Evolutionary conservation across 768 basidiomycete species (phyloP).

Genomic region (Pulveroboletus sp.): DNA sequence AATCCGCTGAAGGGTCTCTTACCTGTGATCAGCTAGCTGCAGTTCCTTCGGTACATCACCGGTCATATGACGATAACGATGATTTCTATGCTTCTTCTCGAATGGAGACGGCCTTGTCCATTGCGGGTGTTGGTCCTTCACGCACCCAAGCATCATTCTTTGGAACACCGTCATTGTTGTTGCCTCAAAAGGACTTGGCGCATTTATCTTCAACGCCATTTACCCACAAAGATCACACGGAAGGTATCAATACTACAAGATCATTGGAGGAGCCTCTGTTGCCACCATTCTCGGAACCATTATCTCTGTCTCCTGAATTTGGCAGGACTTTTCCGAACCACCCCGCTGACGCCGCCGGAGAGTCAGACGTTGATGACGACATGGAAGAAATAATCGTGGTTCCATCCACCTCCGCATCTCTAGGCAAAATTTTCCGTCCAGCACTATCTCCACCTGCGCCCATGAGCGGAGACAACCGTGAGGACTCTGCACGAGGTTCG

Average conservation of each 20-base stretch:
- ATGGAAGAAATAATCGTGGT: conserved; percentile 34
- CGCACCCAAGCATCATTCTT: conserved; percentile 29
- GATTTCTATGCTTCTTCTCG: conserved; percentile 49
- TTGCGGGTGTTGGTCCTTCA: conserved; percentile 53
- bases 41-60: background rate
- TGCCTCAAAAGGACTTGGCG: conserved; percentile 6
- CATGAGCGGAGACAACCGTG: conserved; percentile 14
- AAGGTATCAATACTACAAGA: background rate
- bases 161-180: conserved; percentile 35
- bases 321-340: background rate
- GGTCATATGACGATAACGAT: conserved; percentile 33
- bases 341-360: conserved; percentile 2
- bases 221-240: background rate
- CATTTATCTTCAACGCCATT: background rate
- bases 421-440: background rate
- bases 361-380: conserved; percentile 31
- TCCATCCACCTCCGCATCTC: background rate
- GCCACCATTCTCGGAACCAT: background rate
- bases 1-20: background rate
- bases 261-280: conserved; percentile 5
- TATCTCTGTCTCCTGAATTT: conserved; percentile 1
- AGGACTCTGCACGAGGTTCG: background rate
- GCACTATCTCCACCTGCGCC: conserved; percentile 12
- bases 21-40: background rate
- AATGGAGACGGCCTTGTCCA: conserved; percentile 62